phyloP scores from a whole-genome alignment of 768 basidiomycete species.

The Kockovaella imperatae region DNA sequence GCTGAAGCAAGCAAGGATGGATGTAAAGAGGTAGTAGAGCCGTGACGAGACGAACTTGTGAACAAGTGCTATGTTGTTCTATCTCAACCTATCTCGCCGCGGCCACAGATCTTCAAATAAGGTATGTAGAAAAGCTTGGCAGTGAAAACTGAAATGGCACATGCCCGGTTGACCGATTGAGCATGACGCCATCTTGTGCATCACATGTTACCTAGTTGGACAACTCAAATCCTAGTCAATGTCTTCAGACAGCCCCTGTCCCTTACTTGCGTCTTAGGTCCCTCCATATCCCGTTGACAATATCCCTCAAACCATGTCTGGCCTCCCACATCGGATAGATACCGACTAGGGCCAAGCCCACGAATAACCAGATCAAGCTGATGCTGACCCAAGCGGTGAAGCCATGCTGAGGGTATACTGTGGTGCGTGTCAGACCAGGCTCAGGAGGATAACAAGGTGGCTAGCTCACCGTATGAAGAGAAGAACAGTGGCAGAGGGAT shows the following conservation, averaged over 20 bases:
- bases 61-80: too few species aligned
- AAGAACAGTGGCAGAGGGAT: conserved; percentile 84
- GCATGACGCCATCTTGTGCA: too few species aligned
- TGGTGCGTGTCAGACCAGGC: background rate
- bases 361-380: conserved; percentile 76
- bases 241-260: background rate
- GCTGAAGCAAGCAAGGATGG: too few species aligned
- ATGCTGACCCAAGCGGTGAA: conserved; percentile 65
- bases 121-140: too few species aligned
- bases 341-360: conserved; percentile 66
- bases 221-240: background rate
- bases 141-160: too few species aligned
- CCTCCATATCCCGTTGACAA: conserved; percentile 43
- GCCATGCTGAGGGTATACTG: conserved; percentile 24
- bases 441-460: conserved; percentile 8
- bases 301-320: conserved; percentile 56
- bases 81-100: too few species aligned
- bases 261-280: background rate
- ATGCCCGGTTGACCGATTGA: too few species aligned
- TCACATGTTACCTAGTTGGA: too few species aligned
- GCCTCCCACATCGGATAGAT: conserved; percentile 84
- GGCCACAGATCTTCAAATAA: too few species aligned
- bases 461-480: conserved; percentile 51
- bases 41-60: too few species aligned
- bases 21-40: too few species aligned